Evolutionary conservation across 192 early-diverging fungal species (phyloP).

Genomic region (Coemansia sp.): DNA sequence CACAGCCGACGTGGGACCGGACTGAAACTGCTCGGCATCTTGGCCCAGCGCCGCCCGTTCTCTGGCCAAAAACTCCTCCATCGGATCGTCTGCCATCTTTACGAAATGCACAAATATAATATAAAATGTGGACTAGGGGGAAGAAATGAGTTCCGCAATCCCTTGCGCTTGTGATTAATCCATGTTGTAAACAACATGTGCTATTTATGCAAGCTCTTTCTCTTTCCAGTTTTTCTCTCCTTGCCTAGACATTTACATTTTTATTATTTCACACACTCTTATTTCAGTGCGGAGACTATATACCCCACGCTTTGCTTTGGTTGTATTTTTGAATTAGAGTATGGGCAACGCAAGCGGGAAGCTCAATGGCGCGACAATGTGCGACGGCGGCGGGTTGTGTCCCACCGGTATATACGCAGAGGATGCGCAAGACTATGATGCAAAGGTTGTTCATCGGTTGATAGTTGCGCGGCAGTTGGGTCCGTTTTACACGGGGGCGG

Average conservation of each 20-base stretch:
- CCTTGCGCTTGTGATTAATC: no score
- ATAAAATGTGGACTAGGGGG: slow-evolving; percentile 2
- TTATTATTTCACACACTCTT: no score
- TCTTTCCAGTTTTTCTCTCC: no score
- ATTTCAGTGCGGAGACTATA: no score
- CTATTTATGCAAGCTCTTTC: no score
- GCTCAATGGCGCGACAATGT: slow-evolving; percentile 35
- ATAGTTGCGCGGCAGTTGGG: slow-evolving; percentile 74
- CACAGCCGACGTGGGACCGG: slow-evolving; percentile 1
- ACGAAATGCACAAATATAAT: background rate
- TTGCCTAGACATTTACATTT: no score
- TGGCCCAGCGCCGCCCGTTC: slow-evolving; percentile 71
- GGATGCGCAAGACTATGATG: slow-evolving; percentile 76
- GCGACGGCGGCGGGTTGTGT: slow-evolving; percentile 64
- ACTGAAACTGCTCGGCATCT: slow-evolving; percentile 65
- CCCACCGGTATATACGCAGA: slow-evolving; percentile 69
- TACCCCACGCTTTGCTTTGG: no score
- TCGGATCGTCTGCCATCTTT: slow-evolving; percentile 60
- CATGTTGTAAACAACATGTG: no score
- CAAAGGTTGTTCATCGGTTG: slow-evolving; percentile 65
- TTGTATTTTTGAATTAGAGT: background rate
- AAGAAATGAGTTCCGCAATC: background rate
- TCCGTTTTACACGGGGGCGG: slow-evolving; percentile 85
- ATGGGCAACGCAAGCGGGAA: slow-evolving; percentile 55
- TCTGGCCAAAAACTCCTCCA: slow-evolving; percentile 73